These are phyloP conservation scores for Xylogone sp. DNA, from an alignment of 2,329 filamentous ascomycete genomes.

Conservation along the genomic window DNA sequence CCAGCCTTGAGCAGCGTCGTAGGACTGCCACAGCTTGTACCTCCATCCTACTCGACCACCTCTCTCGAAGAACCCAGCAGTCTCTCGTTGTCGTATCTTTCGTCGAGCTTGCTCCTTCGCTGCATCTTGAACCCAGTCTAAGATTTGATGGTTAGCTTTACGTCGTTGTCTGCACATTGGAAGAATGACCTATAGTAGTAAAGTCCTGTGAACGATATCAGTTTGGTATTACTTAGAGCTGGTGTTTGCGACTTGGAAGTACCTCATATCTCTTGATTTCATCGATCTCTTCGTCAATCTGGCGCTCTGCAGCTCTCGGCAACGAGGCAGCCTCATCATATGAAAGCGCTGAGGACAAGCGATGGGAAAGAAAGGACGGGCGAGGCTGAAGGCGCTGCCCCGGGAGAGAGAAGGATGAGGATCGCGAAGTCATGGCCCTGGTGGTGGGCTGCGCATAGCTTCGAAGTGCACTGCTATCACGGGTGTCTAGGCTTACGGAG, in stretches of 20 bases:
- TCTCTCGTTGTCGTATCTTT: constrained; percentile 69
- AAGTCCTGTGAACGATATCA: constrained; percentile 65
- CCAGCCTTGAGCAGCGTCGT: constrained; percentile 96
- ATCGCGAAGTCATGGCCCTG: constrained; percentile 31
- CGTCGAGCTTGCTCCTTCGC: constrained; percentile 83
- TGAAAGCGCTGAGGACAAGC: constrained; percentile 66
- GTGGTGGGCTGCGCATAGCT: constrained; percentile 2
- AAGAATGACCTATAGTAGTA: constrained; percentile 72
- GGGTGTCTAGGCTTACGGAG: background rate
- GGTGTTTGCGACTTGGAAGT: constrained; percentile 16
- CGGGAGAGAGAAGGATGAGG: constrained; percentile 25
- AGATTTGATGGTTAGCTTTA: constrained; percentile 31
- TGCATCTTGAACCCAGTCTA: constrained; percentile 98
- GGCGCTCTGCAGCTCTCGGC: constrained; percentile 55
- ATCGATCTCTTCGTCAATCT: constrained; percentile 90
- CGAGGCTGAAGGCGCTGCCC: constrained; percentile 19
- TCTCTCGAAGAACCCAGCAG: constrained; percentile 65
- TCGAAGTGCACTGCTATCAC: background rate
- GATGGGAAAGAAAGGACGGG: constrained; percentile 28
- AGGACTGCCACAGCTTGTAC: constrained; percentile 76
- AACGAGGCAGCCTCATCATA: constrained; percentile 52
- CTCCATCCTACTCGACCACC: constrained; percentile 71
- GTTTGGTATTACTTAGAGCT: background rate
- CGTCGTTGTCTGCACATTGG: constrained; percentile 2
- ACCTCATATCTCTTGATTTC: constrained; percentile 97